A percentile compares a stretch with the other conserved stretches of the same genome.
Evolutionary conservation across 2,329 filamentous ascomycete genomes (phyloP).

Genomic region (Aspergillus glaucus): DNA sequence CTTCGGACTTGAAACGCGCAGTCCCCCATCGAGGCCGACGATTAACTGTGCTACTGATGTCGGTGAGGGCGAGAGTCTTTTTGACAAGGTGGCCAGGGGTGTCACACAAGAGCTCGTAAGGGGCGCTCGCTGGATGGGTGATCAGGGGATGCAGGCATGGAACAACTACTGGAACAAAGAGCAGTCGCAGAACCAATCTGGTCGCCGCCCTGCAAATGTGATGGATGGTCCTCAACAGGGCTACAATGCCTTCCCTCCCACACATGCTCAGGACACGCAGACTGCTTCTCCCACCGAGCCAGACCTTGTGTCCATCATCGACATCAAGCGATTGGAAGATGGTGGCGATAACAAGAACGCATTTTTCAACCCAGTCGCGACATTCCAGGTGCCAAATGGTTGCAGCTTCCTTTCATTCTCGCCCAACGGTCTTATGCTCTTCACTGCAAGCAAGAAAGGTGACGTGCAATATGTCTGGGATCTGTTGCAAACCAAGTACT

Average conservation of each 20-base stretch:
- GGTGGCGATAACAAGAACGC: slow-evolving; percentile 28
- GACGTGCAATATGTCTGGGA: slow-evolving; percentile 48
- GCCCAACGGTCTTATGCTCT: slow-evolving; percentile 41
- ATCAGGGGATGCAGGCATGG: slow-evolving; percentile 45
- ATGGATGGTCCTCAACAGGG: slow-evolving; percentile 25
- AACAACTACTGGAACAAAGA: slow-evolving; percentile 47
- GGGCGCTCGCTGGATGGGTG: slow-evolving; percentile 45
- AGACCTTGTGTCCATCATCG: slow-evolving; percentile 42
- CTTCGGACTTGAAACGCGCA: slow-evolving; percentile 38
- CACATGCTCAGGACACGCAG: slow-evolving; percentile 39
- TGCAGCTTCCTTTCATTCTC: slow-evolving; percentile 46
- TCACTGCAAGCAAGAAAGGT: slow-evolving; percentile 45
- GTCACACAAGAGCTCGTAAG: slow-evolving; percentile 46
- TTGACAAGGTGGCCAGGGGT: slow-evolving; percentile 43
- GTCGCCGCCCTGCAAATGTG: slow-evolving; percentile 25
- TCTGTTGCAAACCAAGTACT: slow-evolving; percentile 43
- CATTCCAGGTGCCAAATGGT: slow-evolving; percentile 43
- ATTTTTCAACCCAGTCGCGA: slow-evolving; percentile 33
- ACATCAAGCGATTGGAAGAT: slow-evolving; percentile 40
- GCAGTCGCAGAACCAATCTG: slow-evolving; percentile 20
- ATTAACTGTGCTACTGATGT: slow-evolving; percentile 41
- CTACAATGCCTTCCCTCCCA: slow-evolving; percentile 39
- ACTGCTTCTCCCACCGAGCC: slow-evolving; percentile 31
- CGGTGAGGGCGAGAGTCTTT: slow-evolving; percentile 42
- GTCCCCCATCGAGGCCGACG: slow-evolving; percentile 36